Base-by-base conservation (phyloP, 257 asterid genomes). In the Penstemon newberryi region DNA sequence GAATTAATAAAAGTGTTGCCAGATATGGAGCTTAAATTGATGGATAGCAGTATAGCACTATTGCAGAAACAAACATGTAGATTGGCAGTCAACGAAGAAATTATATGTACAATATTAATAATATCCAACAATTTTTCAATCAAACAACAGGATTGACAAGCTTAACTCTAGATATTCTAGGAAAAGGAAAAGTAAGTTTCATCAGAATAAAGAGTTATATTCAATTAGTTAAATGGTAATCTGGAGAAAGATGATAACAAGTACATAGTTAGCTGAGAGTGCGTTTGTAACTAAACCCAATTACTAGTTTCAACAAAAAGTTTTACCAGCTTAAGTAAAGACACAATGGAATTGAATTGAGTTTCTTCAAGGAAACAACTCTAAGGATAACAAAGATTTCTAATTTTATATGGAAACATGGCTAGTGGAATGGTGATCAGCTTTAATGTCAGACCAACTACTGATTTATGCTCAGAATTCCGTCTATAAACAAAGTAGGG, bases 21-120 rank as follows among this genome's bases (percentile, higher is more conserved):
- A 33, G 42, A 61, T 25, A 59, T 36, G 25, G 6, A 42, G 43
- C 36, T 37, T 15, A 55, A 62, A 56, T 45, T 56, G 64, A 37
- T 13, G 60, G 65, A 56, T 7, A 54, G 37, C 72, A 42, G 60
- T 60, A 56, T 7, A 54, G 37, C 72, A 42, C 46, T 60, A 75
- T 57, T 41, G 58, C 13, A 33, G 38, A 54, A 46, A 73, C 49
- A 77, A 54, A 10, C 25, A 58, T 45, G 58, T 58, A 50, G 47
- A 49, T 36, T 51, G 60, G 49, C 41, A 18, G 51, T 43, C 51
- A 50, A 13, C 53, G n/a, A 40, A 33, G 13, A 63, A 63, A 15
- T 10, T 42, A 11, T 40, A 15, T 4, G 33, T 11, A 50, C 45
- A 18, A 12, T 11, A 5, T 5, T 18, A 51, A 47, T 0, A 12